Evolutionary conservation across 257 asterid species (phyloP), one percentile per base, ranked within the genome.

Genomic region (Knoxia roxburghii): DNA sequence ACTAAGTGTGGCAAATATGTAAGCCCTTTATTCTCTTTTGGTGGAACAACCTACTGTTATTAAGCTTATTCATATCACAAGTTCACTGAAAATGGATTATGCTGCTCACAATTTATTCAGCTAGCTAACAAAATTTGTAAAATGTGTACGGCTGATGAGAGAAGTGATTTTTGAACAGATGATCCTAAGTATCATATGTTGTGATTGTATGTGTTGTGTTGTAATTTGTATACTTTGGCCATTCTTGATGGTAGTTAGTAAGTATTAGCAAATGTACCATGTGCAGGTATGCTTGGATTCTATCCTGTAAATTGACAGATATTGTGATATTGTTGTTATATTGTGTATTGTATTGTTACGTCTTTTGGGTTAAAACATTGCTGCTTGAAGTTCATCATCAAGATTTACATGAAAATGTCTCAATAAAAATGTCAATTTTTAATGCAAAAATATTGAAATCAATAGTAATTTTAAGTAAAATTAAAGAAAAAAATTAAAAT

Each of bases 1-100:
- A 76, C 61, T 11, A 81, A 81, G 50, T 70, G 75, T 64, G 90
- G 88, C 79, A 93, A 94, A 94, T 88, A 87, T 72, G 99, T 94
- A 81, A 80, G 90, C 40, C 50, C 20, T 21, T 15, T 11, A 6
- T 17, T 6, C 14, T 9, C 24, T 37, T n/a, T n/a, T n/a, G n/a
- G 41, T 4, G 4, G 41, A 3, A 37, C 4, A 37, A 9, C 6
- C 41, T n/a, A n/a, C n/a, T n/a, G n/a, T n/a, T n/a, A n/a, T n/a
- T n/a, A n/a, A n/a, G n/a, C n/a, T n/a, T n/a, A n/a, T n/a, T n/a
- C n/a, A n/a, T n/a, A n/a, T n/a, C n/a, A n/a, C n/a, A n/a, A n/a
- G n/a, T n/a, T n/a, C n/a, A n/a, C n/a, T n/a, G n/a, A n/a, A n/a
- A n/a, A n/a, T n/a, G n/a, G n/a, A n/a, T 37, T 3, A 37, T 37